A percentile compares a stretch with the other conserved stretches of the same genome.
Evolutionary conservation across 768 basidiomycete genomes (phyloP).

Genomic region (Hysterangium stoloniferum): DNA sequence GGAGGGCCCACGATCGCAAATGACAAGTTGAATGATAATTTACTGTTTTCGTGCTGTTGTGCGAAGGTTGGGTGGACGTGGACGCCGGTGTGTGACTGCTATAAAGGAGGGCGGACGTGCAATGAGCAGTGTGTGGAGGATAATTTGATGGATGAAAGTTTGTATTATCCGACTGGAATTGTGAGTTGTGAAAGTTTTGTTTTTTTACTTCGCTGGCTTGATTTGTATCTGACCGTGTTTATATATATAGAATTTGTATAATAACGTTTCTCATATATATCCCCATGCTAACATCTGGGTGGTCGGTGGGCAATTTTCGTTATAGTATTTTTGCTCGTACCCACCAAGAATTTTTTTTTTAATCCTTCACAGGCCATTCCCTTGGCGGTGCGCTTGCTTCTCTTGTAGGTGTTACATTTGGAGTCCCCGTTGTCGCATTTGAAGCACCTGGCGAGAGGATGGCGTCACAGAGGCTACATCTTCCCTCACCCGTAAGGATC

Average conservation of each 20-base stretch:
- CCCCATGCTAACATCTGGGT: conserved; percentile 89
- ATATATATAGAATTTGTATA: conserved; percentile 71
- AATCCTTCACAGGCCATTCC: conserved; percentile 19
- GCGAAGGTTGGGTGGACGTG: conserved; percentile 89
- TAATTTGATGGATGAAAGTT: conserved; percentile 65
- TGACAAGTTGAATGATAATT: conserved; percentile 90
- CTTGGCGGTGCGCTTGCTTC: conserved; percentile 64
- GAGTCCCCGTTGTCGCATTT: conserved; percentile 78
- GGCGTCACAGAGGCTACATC: conserved; percentile 71
- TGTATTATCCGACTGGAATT: conserved; percentile 88
- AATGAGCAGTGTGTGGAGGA: conserved; percentile 70
- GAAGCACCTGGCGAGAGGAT: conserved; percentile 85
- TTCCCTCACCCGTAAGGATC: conserved; percentile 68
- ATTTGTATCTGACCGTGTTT: neutral
- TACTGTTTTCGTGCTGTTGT: conserved; percentile 93
- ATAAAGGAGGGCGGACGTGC: conserved; percentile 69
- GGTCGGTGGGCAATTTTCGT: conserved; percentile 34
- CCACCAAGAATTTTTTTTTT: conserved; percentile 26
- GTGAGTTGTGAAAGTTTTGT: conserved; percentile 47
- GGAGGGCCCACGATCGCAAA: conserved; percentile 82
- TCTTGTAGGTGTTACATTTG: conserved; percentile 83
- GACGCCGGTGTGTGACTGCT: conserved; percentile 87
- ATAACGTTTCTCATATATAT: conserved; percentile 90
- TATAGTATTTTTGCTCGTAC: no score
- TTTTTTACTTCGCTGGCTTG: neutral